A percentile compares a stretch with the other conserved stretches of the same genome.
phyloP scores from a whole-genome alignment of 2,329 filamentous ascomycete genomes.

The Botrytis aclada region DNA sequence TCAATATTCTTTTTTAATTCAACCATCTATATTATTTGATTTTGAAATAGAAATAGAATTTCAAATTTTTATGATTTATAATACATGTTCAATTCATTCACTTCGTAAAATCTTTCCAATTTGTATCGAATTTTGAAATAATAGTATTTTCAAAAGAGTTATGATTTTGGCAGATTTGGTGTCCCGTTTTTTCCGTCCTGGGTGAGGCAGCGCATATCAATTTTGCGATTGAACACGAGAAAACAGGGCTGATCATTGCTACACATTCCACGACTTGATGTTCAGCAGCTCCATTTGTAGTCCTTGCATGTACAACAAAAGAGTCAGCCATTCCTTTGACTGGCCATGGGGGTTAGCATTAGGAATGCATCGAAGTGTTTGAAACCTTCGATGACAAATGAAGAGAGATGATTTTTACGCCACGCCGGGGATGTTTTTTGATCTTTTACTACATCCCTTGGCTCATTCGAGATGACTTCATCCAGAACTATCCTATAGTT shows the following conservation, averaged over 20 bases:
- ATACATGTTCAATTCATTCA: too few relatives aligned
- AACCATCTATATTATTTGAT: too few relatives aligned
- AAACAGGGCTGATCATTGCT: background rate
- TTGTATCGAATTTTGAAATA: too few relatives aligned
- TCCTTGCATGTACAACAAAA: background rate
- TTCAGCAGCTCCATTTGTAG: background rate
- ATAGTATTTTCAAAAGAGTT: too few relatives aligned
- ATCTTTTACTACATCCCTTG: background rate
- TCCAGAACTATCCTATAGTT: background rate
- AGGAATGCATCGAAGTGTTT: background rate
- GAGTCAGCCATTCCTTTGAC: background rate
- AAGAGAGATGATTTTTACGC: background rate
- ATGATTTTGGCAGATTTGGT: too few relatives aligned
- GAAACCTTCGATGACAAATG: background rate
- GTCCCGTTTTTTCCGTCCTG: too few relatives aligned
- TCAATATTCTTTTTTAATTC: too few relatives aligned
- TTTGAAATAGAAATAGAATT: too few relatives aligned
- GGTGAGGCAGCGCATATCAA: background rate
- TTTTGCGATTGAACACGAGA: background rate
- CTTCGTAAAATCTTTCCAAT: too few relatives aligned
- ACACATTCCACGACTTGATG: background rate
- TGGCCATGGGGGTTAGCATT: background rate
- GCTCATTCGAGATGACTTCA: background rate
- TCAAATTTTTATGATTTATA: too few relatives aligned
- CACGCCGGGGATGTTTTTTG: background rate